These are phyloP conservation scores for Glycyrrhiza uralensis DNA, from an alignment of 306 rosid species.

Conservation along the genomic window DNA sequence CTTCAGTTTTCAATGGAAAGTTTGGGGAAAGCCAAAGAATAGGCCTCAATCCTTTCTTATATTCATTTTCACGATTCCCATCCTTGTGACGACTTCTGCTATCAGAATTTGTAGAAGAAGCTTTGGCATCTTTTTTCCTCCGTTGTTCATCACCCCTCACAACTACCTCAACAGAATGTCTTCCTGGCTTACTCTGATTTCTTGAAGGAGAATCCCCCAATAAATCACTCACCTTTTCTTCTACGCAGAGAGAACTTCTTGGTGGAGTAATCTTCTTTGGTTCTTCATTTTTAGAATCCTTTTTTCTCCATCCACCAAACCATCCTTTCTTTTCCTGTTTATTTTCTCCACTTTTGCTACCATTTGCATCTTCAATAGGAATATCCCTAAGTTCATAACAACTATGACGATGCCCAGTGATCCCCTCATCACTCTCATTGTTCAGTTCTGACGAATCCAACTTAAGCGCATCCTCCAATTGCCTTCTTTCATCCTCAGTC, in stretches of 20 bases:
- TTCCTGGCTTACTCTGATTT: slow-evolving; percentile 69
- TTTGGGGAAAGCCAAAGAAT: slow-evolving; percentile 95
- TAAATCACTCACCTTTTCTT: slow-evolving; percentile 87
- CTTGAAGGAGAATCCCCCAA: slow-evolving; percentile 68
- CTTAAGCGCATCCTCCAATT: slow-evolving; percentile 84
- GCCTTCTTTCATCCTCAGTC: slow-evolving; percentile 90
- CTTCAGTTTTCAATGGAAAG: slow-evolving; percentile 84
- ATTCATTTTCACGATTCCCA: slow-evolving; percentile 78
- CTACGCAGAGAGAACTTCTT: slow-evolving; percentile 77
- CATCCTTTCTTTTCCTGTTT: slow-evolving; percentile 91
- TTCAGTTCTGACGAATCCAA: slow-evolving; percentile 60
- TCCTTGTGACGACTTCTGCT: slow-evolving; percentile 70
- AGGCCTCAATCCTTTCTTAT: slow-evolving; percentile 93
- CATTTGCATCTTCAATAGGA: slow-evolving; percentile 59
- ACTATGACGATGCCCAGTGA: slow-evolving; percentile 65
- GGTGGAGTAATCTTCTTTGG: slow-evolving; percentile 68
- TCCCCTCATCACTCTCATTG: slow-evolving; percentile 60
- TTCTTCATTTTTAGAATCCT: slow-evolving; percentile 58
- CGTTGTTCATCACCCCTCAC: slow-evolving; percentile 69
- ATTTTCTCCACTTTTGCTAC: slow-evolving; percentile 56
- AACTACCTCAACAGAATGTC: slow-evolving; percentile 74
- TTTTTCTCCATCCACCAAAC: slow-evolving; percentile 97
- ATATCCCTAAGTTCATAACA: slow-evolving; percentile 64
- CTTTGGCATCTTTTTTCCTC: slow-evolving; percentile 61
- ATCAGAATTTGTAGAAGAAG: slow-evolving; percentile 50